These are phyloP conservation scores for Neonectria faginata DNA, from an alignment of 2,329 filamentous ascomycete genomes.

Conservation along the genomic window DNA sequence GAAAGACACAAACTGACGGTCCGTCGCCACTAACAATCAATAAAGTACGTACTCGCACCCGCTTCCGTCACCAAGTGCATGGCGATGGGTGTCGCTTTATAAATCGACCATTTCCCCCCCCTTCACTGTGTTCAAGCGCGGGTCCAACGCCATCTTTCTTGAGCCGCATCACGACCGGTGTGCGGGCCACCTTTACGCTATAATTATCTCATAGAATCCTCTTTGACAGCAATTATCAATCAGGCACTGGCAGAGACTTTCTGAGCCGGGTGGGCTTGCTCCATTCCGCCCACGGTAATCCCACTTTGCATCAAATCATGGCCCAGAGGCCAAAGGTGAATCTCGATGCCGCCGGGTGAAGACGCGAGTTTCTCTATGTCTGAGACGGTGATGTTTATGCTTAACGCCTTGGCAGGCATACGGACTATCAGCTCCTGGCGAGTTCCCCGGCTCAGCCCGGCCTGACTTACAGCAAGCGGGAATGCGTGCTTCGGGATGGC, in stretches of 20 bases:
- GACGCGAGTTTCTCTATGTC: conserved; percentile 1
- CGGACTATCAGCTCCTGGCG: not conserved
- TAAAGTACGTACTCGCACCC: conserved; percentile 1
- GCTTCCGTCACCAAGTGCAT: conserved; percentile 5
- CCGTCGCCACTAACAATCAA: not conserved
- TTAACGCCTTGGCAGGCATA: conserved; percentile 3
- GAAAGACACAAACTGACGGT: not conserved
- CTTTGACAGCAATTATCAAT: conserved; percentile 38
- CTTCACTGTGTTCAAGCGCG: not conserved
- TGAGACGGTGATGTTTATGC: conserved; percentile 10
- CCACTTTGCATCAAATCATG: not conserved
- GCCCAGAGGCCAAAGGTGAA: conserved; percentile 18
- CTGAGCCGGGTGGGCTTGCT: conserved; percentile 13
- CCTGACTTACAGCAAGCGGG: not conserved
- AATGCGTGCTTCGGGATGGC: conserved; percentile 15
- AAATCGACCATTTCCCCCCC: not conserved
- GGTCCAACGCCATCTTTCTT: conserved; percentile 23
- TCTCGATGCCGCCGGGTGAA: not conserved
- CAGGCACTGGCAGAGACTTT: conserved; percentile 41
- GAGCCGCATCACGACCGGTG: conserved; percentile 44
- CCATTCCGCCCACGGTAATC: conserved; percentile 14
- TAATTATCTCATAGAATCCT: conserved; percentile 46
- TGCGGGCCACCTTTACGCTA: conserved; percentile 42
- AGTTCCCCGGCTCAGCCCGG: not conserved
- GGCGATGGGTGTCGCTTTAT: conserved; percentile 19